These are phyloP conservation scores for Talaromyces liani DNA, from an alignment of 495 filamentous ascomycete genomes.

Conservation along the genomic window DNA sequence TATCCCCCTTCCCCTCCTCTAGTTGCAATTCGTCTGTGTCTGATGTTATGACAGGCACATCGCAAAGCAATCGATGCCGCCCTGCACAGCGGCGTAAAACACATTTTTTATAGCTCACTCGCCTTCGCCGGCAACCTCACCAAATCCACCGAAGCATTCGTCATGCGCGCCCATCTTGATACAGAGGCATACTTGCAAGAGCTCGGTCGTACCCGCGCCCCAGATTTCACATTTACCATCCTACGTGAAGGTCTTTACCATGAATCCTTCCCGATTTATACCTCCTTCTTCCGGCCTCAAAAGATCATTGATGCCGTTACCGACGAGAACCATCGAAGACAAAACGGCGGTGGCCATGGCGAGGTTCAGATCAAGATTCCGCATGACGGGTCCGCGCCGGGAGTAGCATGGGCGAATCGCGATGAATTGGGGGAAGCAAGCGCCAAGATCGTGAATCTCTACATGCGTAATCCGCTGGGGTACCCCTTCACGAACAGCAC, in stretches of 20 bases:
- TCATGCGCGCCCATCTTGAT: constrained; percentile 63
- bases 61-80: constrained; percentile 51
- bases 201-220: constrained; percentile 13
- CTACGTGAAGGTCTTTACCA: constrained; percentile 60
- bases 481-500: constrained; percentile 27
- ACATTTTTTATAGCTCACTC: constrained; percentile 64
- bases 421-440: constrained; percentile 44
- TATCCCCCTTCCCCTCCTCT: constrained; percentile 1
- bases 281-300: constrained; percentile 47
- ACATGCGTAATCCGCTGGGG: constrained; percentile 10
- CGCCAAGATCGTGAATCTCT: constrained; percentile 30
- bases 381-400: constrained; percentile 37
- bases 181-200: constrained; percentile 51
- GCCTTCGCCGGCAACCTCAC: constrained; percentile 42
- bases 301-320: constrained; percentile 14
- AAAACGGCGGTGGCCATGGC: not conserved
- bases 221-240: constrained; percentile 35
- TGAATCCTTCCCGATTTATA: constrained; percentile 64
- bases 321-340: not conserved
- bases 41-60: constrained; percentile 27
- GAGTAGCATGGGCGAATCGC: constrained; percentile 45
- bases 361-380: constrained; percentile 39
- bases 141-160: constrained; percentile 41
- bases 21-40: not conserved
- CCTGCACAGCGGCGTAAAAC: constrained; percentile 44